Evolutionary conservation across 306 rosid genomes (phyloP).

Genomic region (Quillaja saponaria): DNA sequence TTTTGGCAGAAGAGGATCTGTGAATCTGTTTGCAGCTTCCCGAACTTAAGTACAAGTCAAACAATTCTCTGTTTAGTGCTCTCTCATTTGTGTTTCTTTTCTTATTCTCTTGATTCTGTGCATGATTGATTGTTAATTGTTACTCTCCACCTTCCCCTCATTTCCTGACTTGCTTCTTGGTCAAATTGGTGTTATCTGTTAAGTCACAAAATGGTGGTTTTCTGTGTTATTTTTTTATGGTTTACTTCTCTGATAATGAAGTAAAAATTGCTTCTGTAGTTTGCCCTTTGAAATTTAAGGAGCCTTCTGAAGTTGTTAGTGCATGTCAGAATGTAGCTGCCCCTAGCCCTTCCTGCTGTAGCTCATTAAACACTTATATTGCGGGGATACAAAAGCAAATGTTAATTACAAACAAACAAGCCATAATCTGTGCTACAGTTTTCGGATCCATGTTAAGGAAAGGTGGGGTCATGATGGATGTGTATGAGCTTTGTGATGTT

Average conservation of each 20-base stretch:
- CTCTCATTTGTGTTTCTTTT: background rate
- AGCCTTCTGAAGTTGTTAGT: slow-evolving; percentile 75
- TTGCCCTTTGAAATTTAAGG: slow-evolving; percentile 86
- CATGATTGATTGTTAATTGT: background rate
- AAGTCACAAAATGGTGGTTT: slow-evolving; percentile 1
- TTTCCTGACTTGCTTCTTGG: background rate
- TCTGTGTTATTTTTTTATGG: background rate
- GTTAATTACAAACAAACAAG: slow-evolving; percentile 93
- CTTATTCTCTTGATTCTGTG: background rate
- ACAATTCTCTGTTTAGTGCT: no score
- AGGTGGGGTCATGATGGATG: slow-evolving; percentile 80
- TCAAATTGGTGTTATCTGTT: background rate
- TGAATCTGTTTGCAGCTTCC: background rate
- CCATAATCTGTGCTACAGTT: slow-evolving; percentile 87
- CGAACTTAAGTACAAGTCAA: background rate
- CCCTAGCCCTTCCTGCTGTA: slow-evolving; percentile 89
- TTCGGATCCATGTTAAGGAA: slow-evolving; percentile 90
- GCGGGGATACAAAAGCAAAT: slow-evolving; percentile 87
- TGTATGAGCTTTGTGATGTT: slow-evolving; percentile 89
- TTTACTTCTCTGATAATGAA: slow-evolving; percentile 8
- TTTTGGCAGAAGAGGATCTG: background rate
- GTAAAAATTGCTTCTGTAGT: slow-evolving; percentile 55
- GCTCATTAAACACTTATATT: slow-evolving; percentile 79
- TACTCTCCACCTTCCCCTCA: background rate
- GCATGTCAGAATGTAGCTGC: slow-evolving; percentile 84